Conservation (phyloP, 139 green algal species). For the Volvox reticuliferus region DNA sequence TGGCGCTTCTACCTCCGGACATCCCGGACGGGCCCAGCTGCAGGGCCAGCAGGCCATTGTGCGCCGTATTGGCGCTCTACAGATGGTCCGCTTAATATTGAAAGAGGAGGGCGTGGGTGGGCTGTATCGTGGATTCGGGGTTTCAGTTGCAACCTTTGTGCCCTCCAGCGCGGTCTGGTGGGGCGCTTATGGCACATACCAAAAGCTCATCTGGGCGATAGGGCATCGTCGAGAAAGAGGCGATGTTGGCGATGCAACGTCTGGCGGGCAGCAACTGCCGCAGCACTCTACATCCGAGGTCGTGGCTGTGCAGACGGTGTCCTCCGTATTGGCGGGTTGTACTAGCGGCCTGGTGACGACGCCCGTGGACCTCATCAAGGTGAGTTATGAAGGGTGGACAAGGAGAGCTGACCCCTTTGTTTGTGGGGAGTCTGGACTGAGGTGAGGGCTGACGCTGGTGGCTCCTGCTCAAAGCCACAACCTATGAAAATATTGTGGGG, state of each 20-base stretch:
- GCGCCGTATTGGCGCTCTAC: conserved; percentile 57
- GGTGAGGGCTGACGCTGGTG: no score
- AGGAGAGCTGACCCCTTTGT: no score
- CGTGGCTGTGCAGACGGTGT: conserved; percentile 75
- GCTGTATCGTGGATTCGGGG: conserved; percentile 92
- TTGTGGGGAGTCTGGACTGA: no score
- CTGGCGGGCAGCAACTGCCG: conserved; percentile 19
- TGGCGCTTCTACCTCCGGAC: conserved; percentile 10
- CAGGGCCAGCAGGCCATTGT: background rate
- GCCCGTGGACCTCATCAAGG: conserved; percentile 91
- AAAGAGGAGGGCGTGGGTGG: conserved; percentile 84
- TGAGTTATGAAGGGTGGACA: conserved; percentile 33
- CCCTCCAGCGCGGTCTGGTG: conserved; percentile 82
- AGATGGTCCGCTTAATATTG: conserved; percentile 85
- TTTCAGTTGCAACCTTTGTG: conserved; percentile 88
- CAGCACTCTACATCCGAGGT: conserved; percentile 57
- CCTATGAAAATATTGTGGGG: no score
- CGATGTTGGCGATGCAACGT: background rate
- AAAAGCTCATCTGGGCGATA: conserved; percentile 86
- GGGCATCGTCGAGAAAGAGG: conserved; percentile 12
- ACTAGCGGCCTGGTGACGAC: conserved; percentile 80
- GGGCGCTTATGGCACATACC: conserved; percentile 88
- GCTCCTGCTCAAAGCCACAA: no score
- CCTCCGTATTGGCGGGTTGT: conserved; percentile 76
- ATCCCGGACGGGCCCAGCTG: background rate